These are phyloP conservation scores for Meyerozyma smithsonii DNA, from an alignment of 1,139 yeast genomes.

Conservation along the genomic window DNA sequence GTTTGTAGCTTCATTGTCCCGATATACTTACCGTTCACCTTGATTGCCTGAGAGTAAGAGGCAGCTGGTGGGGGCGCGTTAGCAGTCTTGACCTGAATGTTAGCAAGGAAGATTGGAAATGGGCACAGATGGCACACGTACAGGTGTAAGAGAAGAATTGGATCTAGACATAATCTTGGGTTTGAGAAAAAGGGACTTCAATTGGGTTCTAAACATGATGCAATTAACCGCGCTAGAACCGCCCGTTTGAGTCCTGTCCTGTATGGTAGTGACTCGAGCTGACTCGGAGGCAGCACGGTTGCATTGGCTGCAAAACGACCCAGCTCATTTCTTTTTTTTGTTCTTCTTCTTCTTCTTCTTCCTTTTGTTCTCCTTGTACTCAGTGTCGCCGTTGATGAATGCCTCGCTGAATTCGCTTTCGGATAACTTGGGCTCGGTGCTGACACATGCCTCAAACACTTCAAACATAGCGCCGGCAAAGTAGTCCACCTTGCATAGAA, in stretches of 20 bases:
- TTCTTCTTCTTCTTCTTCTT: conserved; percentile 23
- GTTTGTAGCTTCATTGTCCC: too few relatives aligned
- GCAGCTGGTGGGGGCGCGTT: conserved; percentile 96
- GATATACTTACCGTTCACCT: conserved; percentile 60
- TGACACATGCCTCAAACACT: conserved; percentile 17
- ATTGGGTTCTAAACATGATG: neutral
- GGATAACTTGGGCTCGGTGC: conserved; percentile 7
- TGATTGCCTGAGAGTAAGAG: conserved; percentile 89
- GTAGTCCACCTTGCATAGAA: conserved; percentile 27
- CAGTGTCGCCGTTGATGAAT: conserved; percentile 24
- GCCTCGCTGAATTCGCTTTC: conserved; percentile 21
- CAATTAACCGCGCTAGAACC: neutral
- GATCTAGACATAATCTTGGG: conserved; percentile 10
- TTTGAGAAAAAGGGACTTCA: neutral
- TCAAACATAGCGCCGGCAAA: conserved; percentile 26
- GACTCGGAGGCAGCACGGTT: neutral
- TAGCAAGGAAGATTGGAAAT: conserved; percentile 16
- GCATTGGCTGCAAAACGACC: conserved; percentile 5
- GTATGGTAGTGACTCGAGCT: neutral
- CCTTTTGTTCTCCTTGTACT: conserved; percentile 17
- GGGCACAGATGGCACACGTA: conserved; percentile 7
- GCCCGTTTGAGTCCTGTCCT: neutral
- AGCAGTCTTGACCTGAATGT: conserved; percentile 54
- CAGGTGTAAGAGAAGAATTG: conserved; percentile 17
- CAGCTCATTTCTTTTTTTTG: conserved; percentile 9